Conservation (phyloP, 345 rosid species). For the Psidium friedrichsthalianum region DNA sequence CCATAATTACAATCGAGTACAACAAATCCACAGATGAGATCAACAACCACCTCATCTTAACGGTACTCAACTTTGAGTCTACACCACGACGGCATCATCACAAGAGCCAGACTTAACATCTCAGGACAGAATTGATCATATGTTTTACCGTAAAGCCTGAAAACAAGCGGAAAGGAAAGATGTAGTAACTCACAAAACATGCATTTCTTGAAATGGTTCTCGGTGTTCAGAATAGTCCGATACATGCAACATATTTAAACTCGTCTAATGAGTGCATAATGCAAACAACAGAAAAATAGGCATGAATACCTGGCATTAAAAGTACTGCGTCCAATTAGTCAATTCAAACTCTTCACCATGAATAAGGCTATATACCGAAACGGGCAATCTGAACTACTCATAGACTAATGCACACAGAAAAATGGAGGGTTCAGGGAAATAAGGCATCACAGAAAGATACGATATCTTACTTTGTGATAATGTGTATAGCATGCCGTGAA, state of each 20-base stretch:
- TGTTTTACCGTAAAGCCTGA: constrained; percentile 78
- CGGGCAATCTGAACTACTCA: background rate
- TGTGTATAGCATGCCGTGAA: constrained; percentile 72
- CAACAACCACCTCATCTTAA: constrained; percentile 4
- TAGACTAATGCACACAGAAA: background rate
- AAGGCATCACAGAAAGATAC: background rate
- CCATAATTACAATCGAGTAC: background rate
- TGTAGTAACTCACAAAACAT: background rate
- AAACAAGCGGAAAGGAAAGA: background rate
- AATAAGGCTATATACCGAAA: background rate
- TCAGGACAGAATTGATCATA: constrained; percentile 83
- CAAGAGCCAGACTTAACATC: constrained; percentile 71
- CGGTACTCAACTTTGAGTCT: constrained; percentile 44
- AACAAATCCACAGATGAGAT: background rate
- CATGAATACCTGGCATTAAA: background rate
- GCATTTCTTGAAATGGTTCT: background rate
- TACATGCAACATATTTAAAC: background rate
- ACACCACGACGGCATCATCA: constrained; percentile 53
- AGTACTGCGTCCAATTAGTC: background rate
- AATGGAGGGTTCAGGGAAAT: background rate
- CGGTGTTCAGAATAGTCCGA: background rate
- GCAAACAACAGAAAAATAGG: background rate
- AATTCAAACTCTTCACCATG: background rate
- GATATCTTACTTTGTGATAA: constrained; percentile 66
- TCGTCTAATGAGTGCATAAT: background rate